These are phyloP conservation scores for Teratosphaeria epicoccoides DNA, from an alignment of 2,329 filamentous ascomycete species.

Conservation along the genomic window DNA sequence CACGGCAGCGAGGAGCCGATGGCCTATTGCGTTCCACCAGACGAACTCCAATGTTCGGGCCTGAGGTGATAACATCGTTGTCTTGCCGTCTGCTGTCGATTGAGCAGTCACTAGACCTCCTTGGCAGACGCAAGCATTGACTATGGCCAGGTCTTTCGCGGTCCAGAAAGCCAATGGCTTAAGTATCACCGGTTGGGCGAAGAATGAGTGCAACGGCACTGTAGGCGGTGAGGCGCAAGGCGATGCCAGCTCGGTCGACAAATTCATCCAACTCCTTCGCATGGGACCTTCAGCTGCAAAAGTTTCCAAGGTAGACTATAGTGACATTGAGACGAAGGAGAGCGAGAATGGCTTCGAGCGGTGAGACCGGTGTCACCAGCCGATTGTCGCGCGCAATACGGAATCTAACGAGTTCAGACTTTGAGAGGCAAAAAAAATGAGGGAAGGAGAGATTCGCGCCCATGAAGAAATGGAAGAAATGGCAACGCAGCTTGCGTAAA, in stretches of 20 bases:
- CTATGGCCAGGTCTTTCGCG: conserved; percentile 28
- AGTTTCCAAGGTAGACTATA: conserved; percentile 64
- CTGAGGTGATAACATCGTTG: too few species aligned
- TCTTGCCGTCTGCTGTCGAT: not conserved
- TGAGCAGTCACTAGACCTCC: not conserved
- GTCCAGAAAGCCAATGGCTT: conserved; percentile 33
- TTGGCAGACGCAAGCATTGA: not conserved
- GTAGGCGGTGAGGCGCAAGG: conserved; percentile 84
- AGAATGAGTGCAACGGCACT: conserved; percentile 37
- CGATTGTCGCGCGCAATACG: too few species aligned
- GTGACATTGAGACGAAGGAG: conserved; percentile 53
- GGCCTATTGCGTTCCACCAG: too few species aligned
- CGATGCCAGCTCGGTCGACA: conserved; percentile 49
- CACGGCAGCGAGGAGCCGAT: not conserved
- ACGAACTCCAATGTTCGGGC: not conserved
- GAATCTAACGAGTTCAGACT: not conserved
- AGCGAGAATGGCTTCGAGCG: conserved; percentile 55
- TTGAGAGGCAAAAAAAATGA: not conserved
- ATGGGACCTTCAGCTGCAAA: conserved; percentile 61
- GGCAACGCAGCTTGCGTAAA: too few species aligned
- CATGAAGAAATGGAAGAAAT: too few species aligned
- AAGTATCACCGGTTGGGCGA: conserved; percentile 37
- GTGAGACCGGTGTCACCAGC: too few species aligned
- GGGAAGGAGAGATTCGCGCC: not conserved
- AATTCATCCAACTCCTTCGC: conserved; percentile 64